phyloP scores from a whole-genome alignment of 2,329 filamentous ascomycete species.

The Shiraia sp. region DNA sequence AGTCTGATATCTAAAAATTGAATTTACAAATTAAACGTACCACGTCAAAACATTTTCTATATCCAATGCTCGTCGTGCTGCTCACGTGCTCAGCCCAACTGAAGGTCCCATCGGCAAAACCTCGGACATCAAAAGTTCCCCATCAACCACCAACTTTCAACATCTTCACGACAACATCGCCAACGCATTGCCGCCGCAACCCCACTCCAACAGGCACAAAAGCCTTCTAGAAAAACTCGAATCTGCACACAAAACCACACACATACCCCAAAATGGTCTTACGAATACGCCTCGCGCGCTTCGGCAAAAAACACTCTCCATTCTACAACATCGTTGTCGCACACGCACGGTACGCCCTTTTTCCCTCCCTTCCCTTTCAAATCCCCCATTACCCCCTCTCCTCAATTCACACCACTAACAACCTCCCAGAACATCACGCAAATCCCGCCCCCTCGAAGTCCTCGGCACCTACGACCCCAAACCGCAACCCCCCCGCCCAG shows the following conservation, averaged over 20 bases:
- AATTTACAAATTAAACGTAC: no score
- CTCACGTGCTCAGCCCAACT: not conserved
- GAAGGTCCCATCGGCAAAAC: no score
- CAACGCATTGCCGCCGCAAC: constrained; percentile 5
- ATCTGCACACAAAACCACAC: constrained; percentile 11
- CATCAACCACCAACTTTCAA: no score
- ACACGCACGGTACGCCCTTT: constrained; percentile 73
- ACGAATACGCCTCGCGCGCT: constrained; percentile 90
- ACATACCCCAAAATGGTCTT: constrained; percentile 72
- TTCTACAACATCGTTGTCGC: constrained; percentile 98
- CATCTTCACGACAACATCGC: constrained; percentile 1
- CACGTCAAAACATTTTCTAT: not conserved
- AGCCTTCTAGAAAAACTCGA: constrained; percentile 5
- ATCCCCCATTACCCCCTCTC: not conserved
- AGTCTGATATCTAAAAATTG: no score
- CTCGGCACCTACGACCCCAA: constrained; percentile 69
- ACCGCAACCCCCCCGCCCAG: constrained; percentile 57
- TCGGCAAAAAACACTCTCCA: constrained; percentile 83
- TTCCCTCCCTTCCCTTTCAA: not conserved
- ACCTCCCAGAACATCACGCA: constrained; percentile 72
- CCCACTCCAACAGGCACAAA: constrained; percentile 13
- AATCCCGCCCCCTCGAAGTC: constrained; percentile 89
- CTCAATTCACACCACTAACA: not conserved
- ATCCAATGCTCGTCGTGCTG: not conserved
- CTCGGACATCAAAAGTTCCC: no score